Conservation (phyloP, 1,284 basidiomycete genomes). For the Anthracocystis panici-leucophaei region DNA sequence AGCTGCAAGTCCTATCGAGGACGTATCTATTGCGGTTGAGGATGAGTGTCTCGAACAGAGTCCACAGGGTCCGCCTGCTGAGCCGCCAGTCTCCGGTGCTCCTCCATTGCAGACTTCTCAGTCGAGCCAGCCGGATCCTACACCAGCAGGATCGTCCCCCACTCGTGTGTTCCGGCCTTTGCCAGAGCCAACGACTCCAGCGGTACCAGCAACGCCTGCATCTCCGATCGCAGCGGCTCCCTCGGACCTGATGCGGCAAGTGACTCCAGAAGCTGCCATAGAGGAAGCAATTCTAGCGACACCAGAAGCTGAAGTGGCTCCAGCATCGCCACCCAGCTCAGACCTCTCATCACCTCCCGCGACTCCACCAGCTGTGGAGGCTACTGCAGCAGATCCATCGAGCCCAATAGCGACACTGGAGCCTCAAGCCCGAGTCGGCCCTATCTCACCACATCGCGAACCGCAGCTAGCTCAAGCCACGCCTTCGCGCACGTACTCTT, state of each 20-base stretch:
- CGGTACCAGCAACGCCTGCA: too few relatives aligned
- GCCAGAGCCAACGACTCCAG: too few relatives aligned
- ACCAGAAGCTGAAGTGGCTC: too few relatives aligned
- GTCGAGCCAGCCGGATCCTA: conserved; percentile 2
- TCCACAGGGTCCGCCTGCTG: neutral
- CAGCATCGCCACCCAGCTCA: too few relatives aligned
- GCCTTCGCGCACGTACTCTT: neutral
- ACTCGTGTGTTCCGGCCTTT: too few relatives aligned
- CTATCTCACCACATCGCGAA: neutral
- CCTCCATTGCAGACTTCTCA: neutral
- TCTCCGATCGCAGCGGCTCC: too few relatives aligned
- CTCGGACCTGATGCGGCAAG: too few relatives aligned
- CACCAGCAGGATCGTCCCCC: neutral
- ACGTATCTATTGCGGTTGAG: neutral
- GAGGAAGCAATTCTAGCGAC: too few relatives aligned
- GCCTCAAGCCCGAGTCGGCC: too few relatives aligned
- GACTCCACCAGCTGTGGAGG: neutral
- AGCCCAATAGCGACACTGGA: neutral
- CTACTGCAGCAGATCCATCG: neutral
- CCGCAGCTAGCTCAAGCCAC: neutral
- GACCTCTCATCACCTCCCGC: neutral
- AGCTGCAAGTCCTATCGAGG: neutral
- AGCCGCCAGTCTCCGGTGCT: neutral
- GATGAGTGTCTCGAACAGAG: neutral
- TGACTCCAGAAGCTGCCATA: too few relatives aligned